phyloP scores from a whole-genome alignment of 306 rosid genomes.

The Glycine latifolia region DNA sequence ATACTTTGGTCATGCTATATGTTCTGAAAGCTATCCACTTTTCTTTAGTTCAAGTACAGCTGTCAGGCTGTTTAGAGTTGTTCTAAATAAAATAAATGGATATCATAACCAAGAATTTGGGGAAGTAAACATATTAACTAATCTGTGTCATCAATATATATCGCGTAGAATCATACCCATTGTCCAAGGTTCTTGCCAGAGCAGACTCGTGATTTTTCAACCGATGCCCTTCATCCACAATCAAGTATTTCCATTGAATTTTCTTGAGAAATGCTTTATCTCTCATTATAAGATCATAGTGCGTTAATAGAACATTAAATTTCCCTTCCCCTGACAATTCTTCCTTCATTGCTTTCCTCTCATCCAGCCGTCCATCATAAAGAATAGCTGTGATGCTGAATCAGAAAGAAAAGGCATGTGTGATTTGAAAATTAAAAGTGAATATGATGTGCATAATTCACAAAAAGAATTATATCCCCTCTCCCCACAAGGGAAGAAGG shows the following conservation, averaged over 20 bases:
- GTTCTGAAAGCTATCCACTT: constrained; percentile 37
- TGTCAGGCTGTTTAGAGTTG: constrained; percentile 25
- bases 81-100: constrained; percentile 33
- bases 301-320: constrained; percentile 90
- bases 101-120: constrained; percentile 28
- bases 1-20: constrained; percentile 16
- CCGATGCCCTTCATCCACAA: constrained; percentile 99
- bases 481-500: constrained; percentile 26
- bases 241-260: constrained; percentile 89
- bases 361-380: constrained; percentile 93
- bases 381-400: constrained; percentile 83
- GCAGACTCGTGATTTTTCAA: constrained; percentile 97
- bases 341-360: constrained; percentile 92
- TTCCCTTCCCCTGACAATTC: constrained; percentile 91
- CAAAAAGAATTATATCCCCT: constrained; percentile 34
- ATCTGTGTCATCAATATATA: constrained; percentile 17
- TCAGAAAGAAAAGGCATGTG: constrained; percentile 46
- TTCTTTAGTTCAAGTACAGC: constrained; percentile 16
- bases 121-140: constrained; percentile 24
- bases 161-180: constrained; percentile 70
- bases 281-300: constrained; percentile 99
- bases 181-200: constrained; percentile 87
- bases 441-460: constrained; percentile 19
- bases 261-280: constrained; percentile 95
- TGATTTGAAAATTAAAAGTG: constrained; percentile 36